Evolutionary conservation across 2,329 filamentous ascomycete species (phyloP).

Genomic region (Colletotrichum sp.): DNA sequence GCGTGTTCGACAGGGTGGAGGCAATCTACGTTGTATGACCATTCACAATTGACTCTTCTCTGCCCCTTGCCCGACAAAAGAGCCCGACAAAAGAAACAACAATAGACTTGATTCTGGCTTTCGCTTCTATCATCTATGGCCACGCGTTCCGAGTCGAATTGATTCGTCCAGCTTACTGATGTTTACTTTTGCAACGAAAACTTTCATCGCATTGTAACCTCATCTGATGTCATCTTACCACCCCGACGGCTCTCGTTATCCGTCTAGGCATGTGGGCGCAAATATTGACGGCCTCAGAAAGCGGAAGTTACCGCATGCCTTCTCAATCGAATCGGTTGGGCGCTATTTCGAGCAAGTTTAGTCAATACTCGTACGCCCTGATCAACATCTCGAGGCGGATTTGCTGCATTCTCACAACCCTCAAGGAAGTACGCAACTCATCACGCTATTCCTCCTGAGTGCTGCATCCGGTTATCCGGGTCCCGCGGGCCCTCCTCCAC

Average conservation of each 20-base stretch:
- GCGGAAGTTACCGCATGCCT: background rate
- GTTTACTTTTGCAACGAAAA: background rate
- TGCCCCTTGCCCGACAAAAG: too few species aligned
- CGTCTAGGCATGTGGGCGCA: background rate
- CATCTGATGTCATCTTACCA: rapidly evolving
- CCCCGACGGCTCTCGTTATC: background rate
- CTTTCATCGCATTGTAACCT: background rate
- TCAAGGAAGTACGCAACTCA: background rate
- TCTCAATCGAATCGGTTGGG: too few species aligned
- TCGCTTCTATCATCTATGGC: too few species aligned
- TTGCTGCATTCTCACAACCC: background rate
- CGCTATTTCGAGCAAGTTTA: background rate
- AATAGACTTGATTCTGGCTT: too few species aligned
- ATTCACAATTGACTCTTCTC: too few species aligned
- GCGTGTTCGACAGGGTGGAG: too few species aligned
- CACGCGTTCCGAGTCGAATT: background rate
- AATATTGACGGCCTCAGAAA: background rate
- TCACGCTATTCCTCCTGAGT: background rate
- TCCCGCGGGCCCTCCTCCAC: background rate
- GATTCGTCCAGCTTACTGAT: rapidly evolving
- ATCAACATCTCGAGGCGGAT: background rate
- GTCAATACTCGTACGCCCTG: background rate
- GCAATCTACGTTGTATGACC: too few species aligned
- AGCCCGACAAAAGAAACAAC: too few species aligned
- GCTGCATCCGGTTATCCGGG: background rate